Conservation (phyloP, 495 filamentous ascomycete genomes). For the Astrothelium subdiscretum region DNA sequence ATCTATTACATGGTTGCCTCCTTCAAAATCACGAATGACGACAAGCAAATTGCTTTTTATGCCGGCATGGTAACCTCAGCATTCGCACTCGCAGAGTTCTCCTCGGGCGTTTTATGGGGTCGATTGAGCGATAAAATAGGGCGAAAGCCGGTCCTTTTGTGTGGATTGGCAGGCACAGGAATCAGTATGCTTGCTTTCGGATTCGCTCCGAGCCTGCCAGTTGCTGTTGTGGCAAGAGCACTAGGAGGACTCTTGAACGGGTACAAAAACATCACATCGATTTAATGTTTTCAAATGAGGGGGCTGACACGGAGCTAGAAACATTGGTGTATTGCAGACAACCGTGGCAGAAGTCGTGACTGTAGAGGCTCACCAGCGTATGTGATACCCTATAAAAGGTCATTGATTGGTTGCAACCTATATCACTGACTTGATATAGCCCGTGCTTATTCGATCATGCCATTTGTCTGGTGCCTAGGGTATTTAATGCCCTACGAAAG, state of each 20-base stretch:
- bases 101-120: slow-evolving; percentile 83
- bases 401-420: not conserved
- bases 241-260: slow-evolving; percentile 89
- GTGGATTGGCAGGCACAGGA: slow-evolving; percentile 76
- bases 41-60: slow-evolving; percentile 76
- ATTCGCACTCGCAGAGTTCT: slow-evolving; percentile 93
- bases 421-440: slow-evolving; percentile 34
- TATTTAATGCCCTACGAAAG: slow-evolving; percentile 26
- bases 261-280: slow-evolving; percentile 33
- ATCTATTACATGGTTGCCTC: slow-evolving; percentile 95
- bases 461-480: slow-evolving; percentile 94
- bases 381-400: slow-evolving; percentile 23
- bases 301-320: slow-evolving; percentile 31
- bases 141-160: slow-evolving; percentile 83
- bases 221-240: slow-evolving; percentile 77
- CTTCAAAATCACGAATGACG: slow-evolving; percentile 71
- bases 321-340: slow-evolving; percentile 89
- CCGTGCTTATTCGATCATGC: slow-evolving; percentile 92
- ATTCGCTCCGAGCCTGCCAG: slow-evolving; percentile 71
- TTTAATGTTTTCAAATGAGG: slow-evolving; percentile 14
- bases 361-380: slow-evolving; percentile 80
- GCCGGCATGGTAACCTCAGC: slow-evolving; percentile 94
- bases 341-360: slow-evolving; percentile 90
- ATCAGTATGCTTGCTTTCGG: slow-evolving; percentile 91
- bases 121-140: slow-evolving; percentile 84